A percentile compares a stretch with the other conserved stretches of the same genome.
Conservation (phyloP, 192 early-diverging fungal genomes). For the Jimgerdemannia flammicorona region DNA sequence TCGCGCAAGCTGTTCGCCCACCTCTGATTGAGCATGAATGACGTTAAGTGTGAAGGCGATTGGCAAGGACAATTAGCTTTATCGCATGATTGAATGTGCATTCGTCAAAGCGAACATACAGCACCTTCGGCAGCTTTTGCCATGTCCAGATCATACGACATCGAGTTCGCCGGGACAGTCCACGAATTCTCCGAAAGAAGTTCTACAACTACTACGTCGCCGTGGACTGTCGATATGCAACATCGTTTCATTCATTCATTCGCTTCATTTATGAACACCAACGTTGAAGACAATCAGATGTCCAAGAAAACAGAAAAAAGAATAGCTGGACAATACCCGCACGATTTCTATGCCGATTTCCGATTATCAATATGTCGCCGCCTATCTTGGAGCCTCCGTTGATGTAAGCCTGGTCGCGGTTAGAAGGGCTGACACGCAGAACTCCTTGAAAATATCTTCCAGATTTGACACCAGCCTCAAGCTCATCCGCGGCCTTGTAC, state of each 20-base stretch:
- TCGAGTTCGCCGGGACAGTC: slow-evolving; percentile 38
- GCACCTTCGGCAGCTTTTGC: slow-evolving; percentile 21
- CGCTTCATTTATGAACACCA: too few relatives aligned
- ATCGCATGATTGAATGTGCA: slow-evolving; percentile 2
- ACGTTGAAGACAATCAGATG: too few relatives aligned
- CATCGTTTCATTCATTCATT: too few relatives aligned
- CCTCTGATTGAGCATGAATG: background rate
- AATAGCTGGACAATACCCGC: slow-evolving; percentile 25
- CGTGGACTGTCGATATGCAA: slow-evolving; percentile 32
- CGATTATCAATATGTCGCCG: slow-evolving; percentile 54
- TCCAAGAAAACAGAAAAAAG: too few relatives aligned
- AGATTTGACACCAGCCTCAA: slow-evolving; percentile 52
- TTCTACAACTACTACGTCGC: slow-evolving; percentile 65
- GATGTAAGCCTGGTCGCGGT: slow-evolving; percentile 44
- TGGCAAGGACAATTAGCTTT: background rate
- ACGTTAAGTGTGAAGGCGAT: too few relatives aligned
- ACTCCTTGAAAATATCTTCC: slow-evolving; percentile 40
- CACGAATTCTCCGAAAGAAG: slow-evolving; percentile 43
- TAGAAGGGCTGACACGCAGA: slow-evolving; percentile 34
- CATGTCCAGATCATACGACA: slow-evolving; percentile 36
- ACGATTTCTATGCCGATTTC: slow-evolving; percentile 49
- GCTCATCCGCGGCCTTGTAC: slow-evolving; percentile 45
- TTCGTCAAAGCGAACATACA: too few relatives aligned
- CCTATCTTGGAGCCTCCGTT: slow-evolving; percentile 33
- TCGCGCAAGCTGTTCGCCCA: background rate